Conservation (phyloP, 2,329 filamentous ascomycete species). For the Phoma sp. region DNA sequence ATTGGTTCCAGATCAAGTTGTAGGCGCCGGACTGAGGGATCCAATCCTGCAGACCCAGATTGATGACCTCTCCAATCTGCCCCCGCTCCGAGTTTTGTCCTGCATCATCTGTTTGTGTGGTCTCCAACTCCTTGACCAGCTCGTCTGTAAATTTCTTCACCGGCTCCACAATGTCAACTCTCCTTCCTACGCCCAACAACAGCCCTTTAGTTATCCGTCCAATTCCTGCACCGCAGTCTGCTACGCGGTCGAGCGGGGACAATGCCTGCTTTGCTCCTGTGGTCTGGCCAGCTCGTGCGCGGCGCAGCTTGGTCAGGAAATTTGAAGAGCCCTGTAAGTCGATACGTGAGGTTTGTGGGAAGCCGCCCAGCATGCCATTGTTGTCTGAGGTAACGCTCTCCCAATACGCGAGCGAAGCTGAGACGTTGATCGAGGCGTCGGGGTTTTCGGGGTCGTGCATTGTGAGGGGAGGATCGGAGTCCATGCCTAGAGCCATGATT, state of each 20-base stretch:
- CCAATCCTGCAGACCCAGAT: slow-evolving; percentile 78
- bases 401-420: slow-evolving; percentile 59
- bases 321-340: slow-evolving; percentile 74
- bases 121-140: slow-evolving; percentile 49
- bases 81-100: slow-evolving; percentile 42
- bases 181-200: slow-evolving; percentile 70
- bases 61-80: slow-evolving; percentile 69
- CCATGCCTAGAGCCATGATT: slow-evolving; percentile 35
- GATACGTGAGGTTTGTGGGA: slow-evolving; percentile 68
- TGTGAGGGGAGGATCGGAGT: slow-evolving; percentile 27
- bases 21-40: slow-evolving; percentile 60
- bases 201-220: slow-evolving; percentile 82
- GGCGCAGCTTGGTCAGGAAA: slow-evolving; percentile 69
- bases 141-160: slow-evolving; percentile 77
- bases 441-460: slow-evolving; percentile 29
- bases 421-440: slow-evolving; percentile 54
- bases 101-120: slow-evolving; percentile 30
- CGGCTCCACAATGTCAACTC: slow-evolving; percentile 85
- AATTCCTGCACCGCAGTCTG: slow-evolving; percentile 73
- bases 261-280: slow-evolving; percentile 27
- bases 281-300: slow-evolving; percentile 38
- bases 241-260: slow-evolving; percentile 51
- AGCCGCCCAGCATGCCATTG: slow-evolving; percentile 82
- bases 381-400: slow-evolving; percentile 58
- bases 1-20: slow-evolving; percentile 87